These are phyloP conservation scores for Aspergillus ellipticus DNA, from an alignment of 495 filamentous ascomycete species.

Conservation along the genomic window DNA sequence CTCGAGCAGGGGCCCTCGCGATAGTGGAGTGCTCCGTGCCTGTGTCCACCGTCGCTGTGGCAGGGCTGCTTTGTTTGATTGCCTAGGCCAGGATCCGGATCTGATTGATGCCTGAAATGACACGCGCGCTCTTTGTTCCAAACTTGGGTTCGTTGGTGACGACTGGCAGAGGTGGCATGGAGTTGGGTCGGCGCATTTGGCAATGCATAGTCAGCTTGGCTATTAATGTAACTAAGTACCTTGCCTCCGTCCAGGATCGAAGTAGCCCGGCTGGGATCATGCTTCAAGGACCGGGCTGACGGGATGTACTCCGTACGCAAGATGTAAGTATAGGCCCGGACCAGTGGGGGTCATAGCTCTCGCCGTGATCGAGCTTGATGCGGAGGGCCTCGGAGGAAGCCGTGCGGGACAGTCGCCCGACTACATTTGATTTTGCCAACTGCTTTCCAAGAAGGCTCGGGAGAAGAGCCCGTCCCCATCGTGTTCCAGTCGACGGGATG, in stretches of 20 bases:
- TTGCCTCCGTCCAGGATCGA: background rate
- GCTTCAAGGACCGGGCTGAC: background rate
- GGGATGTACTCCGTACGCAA: background rate
- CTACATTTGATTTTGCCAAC: background rate
- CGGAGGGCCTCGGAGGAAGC: background rate
- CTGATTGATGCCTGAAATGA: constrained; percentile 8
- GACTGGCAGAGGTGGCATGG: background rate
- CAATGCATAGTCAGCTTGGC: background rate
- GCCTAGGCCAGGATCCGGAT: background rate
- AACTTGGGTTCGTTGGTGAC: too few relatives aligned
- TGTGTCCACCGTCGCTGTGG: background rate
- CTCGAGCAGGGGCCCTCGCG: background rate
- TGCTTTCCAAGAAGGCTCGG: background rate
- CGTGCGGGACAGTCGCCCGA: background rate
- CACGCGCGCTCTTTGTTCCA: background rate
- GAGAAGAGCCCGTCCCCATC: background rate
- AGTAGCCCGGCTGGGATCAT: background rate
- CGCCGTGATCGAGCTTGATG: background rate
- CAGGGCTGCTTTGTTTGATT: background rate
- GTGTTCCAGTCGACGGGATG: too few relatives aligned
- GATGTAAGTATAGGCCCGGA: background rate
- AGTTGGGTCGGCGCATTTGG: background rate
- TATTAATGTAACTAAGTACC: background rate
- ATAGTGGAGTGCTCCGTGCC: background rate
- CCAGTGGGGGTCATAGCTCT: background rate